A percentile compares a stretch with the other conserved stretches of the same genome.
Conservation (phyloP, 108 stramenopile species). For the Chaetoceros muelleri region DNA sequence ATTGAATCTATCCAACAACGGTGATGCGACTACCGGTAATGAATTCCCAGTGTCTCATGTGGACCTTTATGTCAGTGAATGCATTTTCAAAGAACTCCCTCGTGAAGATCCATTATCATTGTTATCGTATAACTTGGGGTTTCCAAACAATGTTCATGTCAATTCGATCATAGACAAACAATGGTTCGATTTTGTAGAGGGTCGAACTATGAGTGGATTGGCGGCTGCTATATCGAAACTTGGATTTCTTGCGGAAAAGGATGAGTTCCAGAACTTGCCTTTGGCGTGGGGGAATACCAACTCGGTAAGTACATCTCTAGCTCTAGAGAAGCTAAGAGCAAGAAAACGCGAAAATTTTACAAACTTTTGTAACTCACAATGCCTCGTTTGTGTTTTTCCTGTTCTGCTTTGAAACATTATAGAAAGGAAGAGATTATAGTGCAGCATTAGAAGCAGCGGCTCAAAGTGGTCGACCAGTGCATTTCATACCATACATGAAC, state of each 20-base stretch:
- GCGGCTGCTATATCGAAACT: background rate
- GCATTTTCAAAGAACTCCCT: constrained; percentile 27
- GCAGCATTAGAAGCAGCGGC: constrained; percentile 49
- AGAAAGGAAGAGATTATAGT: constrained; percentile 44
- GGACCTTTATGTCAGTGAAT: constrained; percentile 27
- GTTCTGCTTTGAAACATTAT: no score
- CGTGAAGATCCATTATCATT: background rate
- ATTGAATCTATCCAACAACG: background rate
- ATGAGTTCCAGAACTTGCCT: constrained; percentile 3
- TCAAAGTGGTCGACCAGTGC: constrained; percentile 47
- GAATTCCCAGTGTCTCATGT: constrained; percentile 6
- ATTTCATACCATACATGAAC: constrained; percentile 36
- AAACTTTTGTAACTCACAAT: no score
- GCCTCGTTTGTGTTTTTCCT: no score
- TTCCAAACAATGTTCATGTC: no score
- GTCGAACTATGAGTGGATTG: background rate
- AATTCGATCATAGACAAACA: background rate
- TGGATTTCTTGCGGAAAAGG: background rate
- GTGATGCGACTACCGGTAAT: background rate
- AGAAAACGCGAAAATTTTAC: no score
- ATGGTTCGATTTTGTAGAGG: background rate
- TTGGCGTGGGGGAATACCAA: constrained; percentile 79
- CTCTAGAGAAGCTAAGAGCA: no score
- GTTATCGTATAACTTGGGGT: background rate
- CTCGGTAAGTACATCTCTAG: no score